Base-by-base conservation (phyloP, 192 early-diverging fungal species). In the Backusella parvicylindrica region DNA sequence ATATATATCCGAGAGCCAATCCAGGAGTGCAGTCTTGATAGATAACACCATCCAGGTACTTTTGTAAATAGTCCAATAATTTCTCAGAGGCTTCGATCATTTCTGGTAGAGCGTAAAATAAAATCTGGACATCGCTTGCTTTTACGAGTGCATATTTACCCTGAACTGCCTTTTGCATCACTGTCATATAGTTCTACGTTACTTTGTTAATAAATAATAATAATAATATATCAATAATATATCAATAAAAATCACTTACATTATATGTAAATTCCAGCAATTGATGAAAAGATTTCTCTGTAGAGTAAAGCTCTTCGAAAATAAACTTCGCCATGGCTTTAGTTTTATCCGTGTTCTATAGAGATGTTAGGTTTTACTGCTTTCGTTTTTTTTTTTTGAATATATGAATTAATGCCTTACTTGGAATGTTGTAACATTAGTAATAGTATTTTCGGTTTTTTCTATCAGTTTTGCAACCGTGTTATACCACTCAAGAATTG, bases 191-290 rank as follows among this genome's bases (percentile, higher is more conserved):
- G 5, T 66, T 73, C 84, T 85, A 26, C n/a, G 23, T 40, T 8
- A 21, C 1, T 23, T 37, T 31, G n/a, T 23, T 53, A 40, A 6
- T 70, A 15, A 40, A 13, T 30, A 2, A 43, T 12, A 70, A 12
- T 33, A 30, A 41, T n/a, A 26, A 70, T 60, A 23, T 36, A 4
- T 18, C 16, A 16, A 5, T 5, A 47, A 40, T 9, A 50, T 12
- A 36, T 67, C 6, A 49, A 36, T 9, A 40, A 2, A 13, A 15
- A 16, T 65, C 21, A 37, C 23, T 78, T 77, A 87, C 86, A 74
- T 79, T 79, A 69, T 83, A 74, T n/a, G 83, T 81, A 11, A 77
- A 76, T 26, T 43, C 70, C 68, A 87, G 50, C 40, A 83, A 77
- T 49, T 82, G 75, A 37, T 82, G 37, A 49, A 73, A 80, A 21